Conservation (phyloP, 345 rosid species). For the Salix purpurea region DNA sequence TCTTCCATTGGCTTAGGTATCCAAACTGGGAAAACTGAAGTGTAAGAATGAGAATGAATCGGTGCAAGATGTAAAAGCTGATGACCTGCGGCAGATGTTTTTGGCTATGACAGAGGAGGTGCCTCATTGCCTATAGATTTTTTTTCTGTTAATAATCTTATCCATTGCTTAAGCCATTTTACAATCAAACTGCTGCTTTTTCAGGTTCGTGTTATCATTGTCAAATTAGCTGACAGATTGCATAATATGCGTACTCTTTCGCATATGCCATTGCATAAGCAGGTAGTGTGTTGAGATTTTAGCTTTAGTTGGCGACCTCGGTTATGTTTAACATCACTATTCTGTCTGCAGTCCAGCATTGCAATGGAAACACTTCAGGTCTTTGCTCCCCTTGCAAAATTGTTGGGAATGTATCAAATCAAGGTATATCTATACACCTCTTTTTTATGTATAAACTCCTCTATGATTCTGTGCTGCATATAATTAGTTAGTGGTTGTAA, state of each 20-base stretch:
- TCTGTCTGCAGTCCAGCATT: slow-evolving; percentile 77
- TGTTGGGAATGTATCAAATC: slow-evolving; percentile 95
- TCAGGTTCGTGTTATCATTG: slow-evolving; percentile 97
- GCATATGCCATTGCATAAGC: slow-evolving; percentile 94
- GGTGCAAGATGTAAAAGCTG: slow-evolving; percentile 96
- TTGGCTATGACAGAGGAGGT: slow-evolving; percentile 99
- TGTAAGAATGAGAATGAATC: slow-evolving; percentile 66
- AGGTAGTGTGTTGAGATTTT: slow-evolving; percentile 46
- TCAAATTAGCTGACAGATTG: slow-evolving; percentile 95
- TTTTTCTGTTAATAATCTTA: slow-evolving; percentile 1
- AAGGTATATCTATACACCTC: slow-evolving; percentile 49
- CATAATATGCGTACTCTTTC: slow-evolving; percentile 97
- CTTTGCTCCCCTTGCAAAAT: slow-evolving; percentile 95
- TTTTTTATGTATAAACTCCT: not conserved
- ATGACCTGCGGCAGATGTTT: slow-evolving; percentile 98
- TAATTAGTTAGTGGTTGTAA: slow-evolving; percentile 1
- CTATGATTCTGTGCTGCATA: not conserved
- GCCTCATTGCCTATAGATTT: slow-evolving; percentile 2
- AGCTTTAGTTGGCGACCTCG: not conserved
- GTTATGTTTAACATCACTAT: slow-evolving; percentile 24
- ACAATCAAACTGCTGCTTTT: slow-evolving; percentile 21
- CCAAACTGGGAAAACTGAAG: slow-evolving; percentile 89
- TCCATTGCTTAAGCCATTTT: slow-evolving; percentile 12
- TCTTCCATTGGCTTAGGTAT: slow-evolving; percentile 49
- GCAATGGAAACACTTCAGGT: slow-evolving; percentile 94